Evolutionary conservation across 176 grass and related monocot genomes (phyloP).

Genomic region (Phoenix roebelenii): DNA sequence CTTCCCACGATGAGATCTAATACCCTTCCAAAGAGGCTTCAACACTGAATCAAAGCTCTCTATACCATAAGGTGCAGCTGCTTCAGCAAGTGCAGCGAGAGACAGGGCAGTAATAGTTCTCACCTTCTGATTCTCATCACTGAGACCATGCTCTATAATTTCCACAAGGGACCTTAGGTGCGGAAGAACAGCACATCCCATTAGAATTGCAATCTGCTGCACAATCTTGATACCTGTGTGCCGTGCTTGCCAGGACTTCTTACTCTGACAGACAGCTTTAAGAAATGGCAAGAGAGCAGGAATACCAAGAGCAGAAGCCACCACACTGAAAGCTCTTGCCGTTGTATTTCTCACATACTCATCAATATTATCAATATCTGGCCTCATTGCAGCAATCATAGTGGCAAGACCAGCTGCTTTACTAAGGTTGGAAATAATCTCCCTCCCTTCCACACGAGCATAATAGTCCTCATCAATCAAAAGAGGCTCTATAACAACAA

Average conservation of each 20-base stretch:
- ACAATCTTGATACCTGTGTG: conserved; percentile 93
- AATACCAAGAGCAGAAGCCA: conserved; percentile 92
- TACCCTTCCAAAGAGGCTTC: conserved; percentile 98
- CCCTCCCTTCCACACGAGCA: conserved; percentile 92
- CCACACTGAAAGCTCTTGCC: conserved; percentile 93
- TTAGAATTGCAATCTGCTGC: conserved; percentile 98
- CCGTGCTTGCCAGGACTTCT: conserved; percentile 80
- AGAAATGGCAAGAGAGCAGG: conserved; percentile 73
- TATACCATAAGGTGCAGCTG: conserved; percentile 89
- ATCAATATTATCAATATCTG: conserved; percentile 95
- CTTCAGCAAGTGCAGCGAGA: conserved; percentile 87
- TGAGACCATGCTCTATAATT: conserved; percentile 91
- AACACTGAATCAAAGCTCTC: conserved; percentile 95
- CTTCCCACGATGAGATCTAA: conserved; percentile 78
- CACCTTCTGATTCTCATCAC: conserved; percentile 94
- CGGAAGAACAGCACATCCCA: conserved; percentile 88
- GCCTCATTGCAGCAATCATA: conserved; percentile 97
- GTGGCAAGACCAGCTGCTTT: conserved; percentile 96
- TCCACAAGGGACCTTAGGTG: conserved; percentile 89
- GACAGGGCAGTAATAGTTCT: conserved; percentile 90
- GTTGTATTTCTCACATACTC: conserved; percentile 98
- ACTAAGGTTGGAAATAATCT: conserved; percentile 96
- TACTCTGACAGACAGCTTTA: conserved; percentile 91
- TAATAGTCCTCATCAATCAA: conserved; percentile 98
- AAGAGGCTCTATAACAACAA: conserved; percentile 91